Percentiles rank a stretch among this genome's conserved stretches.
Evolutionary conservation across 148 eudicot species (phyloP).

Genomic region (Pouteria glomerata): DNA sequence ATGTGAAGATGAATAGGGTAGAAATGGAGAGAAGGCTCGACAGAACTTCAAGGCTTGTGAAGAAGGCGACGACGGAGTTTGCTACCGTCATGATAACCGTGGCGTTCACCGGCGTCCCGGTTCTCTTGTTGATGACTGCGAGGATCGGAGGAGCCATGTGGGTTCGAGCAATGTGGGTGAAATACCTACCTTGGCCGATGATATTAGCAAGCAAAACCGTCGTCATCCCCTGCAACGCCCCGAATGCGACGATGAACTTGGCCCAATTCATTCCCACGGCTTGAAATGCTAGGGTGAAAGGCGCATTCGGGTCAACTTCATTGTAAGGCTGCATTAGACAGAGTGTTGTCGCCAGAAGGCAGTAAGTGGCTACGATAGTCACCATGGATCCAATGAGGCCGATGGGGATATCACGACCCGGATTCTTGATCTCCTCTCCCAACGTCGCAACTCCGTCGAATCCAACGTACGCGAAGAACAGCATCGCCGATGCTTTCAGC

Average conservation of each 20-base stretch:
- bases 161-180: slow-evolving; percentile 54
- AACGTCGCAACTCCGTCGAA: slow-evolving; percentile 55
- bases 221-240: slow-evolving; percentile 55
- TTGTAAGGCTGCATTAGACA: slow-evolving; percentile 50
- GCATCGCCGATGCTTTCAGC: slow-evolving; percentile 50
- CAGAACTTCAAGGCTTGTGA: slow-evolving; percentile 35
- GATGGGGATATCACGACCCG: slow-evolving; percentile 46
- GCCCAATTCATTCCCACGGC: slow-evolving; percentile 50
- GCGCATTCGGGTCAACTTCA: slow-evolving; percentile 33
- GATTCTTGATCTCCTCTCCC: slow-evolving; percentile 61
- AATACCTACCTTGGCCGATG: slow-evolving; percentile 47
- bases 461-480: slow-evolving; percentile 66
- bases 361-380: slow-evolving; percentile 24
- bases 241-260: slow-evolving; percentile 40
- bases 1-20: slow-evolving; percentile 43
- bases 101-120: slow-evolving; percentile 51
- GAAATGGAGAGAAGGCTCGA: slow-evolving; percentile 55
- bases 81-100: slow-evolving; percentile 36
- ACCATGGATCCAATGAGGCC: slow-evolving; percentile 49
- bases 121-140: slow-evolving; percentile 28
- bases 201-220: slow-evolving; percentile 36
- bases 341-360: slow-evolving; percentile 29
- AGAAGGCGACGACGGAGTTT: slow-evolving; percentile 36
- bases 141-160: slow-evolving; percentile 52
- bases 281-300: slow-evolving; percentile 46